Conservation (phyloP, 805 yeast species). For the Saitoella complicata region DNA sequence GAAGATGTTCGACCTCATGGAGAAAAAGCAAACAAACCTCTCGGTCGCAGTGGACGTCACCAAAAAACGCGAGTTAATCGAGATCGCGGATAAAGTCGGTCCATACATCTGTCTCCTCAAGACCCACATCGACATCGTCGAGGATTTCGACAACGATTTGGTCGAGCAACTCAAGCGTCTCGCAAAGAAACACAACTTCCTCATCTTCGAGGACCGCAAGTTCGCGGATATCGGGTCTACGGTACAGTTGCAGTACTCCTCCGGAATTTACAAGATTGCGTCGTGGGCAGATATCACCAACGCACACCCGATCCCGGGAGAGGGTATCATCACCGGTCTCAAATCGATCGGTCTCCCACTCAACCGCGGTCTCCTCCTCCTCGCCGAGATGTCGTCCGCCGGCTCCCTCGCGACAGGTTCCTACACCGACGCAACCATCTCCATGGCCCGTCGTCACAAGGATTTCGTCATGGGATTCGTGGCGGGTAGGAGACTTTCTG, state of each 20-base stretch:
- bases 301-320: conserved; percentile 95
- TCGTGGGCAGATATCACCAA: conserved; percentile 94
- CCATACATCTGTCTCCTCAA: conserved; percentile 84
- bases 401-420: conserved; percentile 90
- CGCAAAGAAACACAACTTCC: conserved; percentile 66
- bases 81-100: conserved; percentile 62
- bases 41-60: conserved; percentile 91
- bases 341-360: conserved; percentile 27
- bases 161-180: conserved; percentile 55
- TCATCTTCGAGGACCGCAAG: conserved; percentile 93
- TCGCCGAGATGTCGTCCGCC: conserved; percentile 87
- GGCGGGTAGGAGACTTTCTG: conserved; percentile 73
- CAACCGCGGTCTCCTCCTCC: conserved; percentile 82
- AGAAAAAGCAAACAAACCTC: conserved; percentile 62
- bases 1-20: conserved; percentile 58
- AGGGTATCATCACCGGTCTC: conserved; percentile 79
- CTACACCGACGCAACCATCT: conserved; percentile 75
- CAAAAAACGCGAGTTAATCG: conserved; percentile 58
- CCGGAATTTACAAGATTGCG: conserved; percentile 80
- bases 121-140: conserved; percentile 86
- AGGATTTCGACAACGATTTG: conserved; percentile 77
- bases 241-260: conserved; percentile 80
- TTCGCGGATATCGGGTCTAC: conserved; percentile 98
- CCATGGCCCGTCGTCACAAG: conserved; percentile 71
- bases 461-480: conserved; percentile 93